Evolutionary conservation across 306 rosid species (phyloP).

Genomic region (Quercus cerris): DNA sequence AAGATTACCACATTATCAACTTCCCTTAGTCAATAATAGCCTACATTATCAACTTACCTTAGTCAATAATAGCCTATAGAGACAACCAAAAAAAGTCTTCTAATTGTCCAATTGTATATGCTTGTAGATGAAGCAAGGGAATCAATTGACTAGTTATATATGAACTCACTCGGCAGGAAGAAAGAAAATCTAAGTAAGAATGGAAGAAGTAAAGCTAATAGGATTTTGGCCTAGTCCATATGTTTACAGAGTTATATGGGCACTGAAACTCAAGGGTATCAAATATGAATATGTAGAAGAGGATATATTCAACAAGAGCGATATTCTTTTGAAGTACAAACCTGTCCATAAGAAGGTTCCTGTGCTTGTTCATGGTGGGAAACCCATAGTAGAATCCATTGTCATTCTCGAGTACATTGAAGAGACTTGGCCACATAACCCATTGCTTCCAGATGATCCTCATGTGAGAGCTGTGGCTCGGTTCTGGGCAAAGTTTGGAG

Average conservation of each 20-base stretch:
- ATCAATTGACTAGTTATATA: background rate
- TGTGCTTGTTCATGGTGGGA: conserved; percentile 46
- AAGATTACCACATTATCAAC: background rate
- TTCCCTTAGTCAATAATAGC: too few relatives aligned
- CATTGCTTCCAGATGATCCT: conserved; percentile 28
- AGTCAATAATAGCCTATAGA: too few relatives aligned
- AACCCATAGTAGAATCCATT: conserved; percentile 38
- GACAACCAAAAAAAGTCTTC: too few relatives aligned
- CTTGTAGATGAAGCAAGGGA: too few relatives aligned
- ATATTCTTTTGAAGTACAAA: conserved; percentile 36
- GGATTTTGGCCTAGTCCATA: conserved; percentile 48
- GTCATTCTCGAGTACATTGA: conserved; percentile 49
- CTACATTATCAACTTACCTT: too few relatives aligned
- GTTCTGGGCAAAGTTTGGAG: conserved; percentile 26
- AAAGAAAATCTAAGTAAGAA: background rate
- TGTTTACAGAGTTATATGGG: conserved; percentile 42
- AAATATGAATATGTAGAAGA: conserved; percentile 40
- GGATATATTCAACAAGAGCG: conserved; percentile 41
- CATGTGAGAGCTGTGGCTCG: conserved; percentile 29
- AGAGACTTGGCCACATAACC: conserved; percentile 32
- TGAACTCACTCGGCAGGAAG: background rate
- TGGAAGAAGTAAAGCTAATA: conserved; percentile 48
- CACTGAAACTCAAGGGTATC: conserved; percentile 46
- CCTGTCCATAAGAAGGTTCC: conserved; percentile 48
- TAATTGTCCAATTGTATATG: too few relatives aligned